These are phyloP conservation scores for Amylocarpus encephaloides DNA, from an alignment of 2,329 filamentous ascomycete species.

Conservation along the genomic window DNA sequence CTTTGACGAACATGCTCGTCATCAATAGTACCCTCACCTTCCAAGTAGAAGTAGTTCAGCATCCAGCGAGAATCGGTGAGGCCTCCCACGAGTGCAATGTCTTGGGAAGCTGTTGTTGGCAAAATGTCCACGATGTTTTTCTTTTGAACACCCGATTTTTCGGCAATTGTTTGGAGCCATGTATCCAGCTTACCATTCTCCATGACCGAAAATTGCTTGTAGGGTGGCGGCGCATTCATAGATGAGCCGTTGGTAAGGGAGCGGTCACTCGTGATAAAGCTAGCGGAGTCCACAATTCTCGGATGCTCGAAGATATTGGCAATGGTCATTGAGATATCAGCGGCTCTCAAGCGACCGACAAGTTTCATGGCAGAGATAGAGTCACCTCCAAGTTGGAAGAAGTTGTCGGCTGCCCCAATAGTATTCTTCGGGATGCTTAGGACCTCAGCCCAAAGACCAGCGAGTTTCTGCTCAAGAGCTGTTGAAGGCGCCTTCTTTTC, in stretches of 20 bases:
- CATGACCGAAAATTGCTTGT: slow-evolving; percentile 7
- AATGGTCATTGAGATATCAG: slow-evolving; percentile 11
- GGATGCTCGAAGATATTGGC: no score
- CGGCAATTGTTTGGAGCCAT: slow-evolving; percentile 7
- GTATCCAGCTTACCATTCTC: no score
- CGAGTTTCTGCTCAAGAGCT: background rate
- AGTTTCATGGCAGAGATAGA: slow-evolving; percentile 38
- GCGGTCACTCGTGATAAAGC: no score
- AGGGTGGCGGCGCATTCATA: no score
- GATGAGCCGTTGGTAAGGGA: no score
- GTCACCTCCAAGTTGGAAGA: slow-evolving; percentile 42
- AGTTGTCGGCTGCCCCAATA: slow-evolving; percentile 30
- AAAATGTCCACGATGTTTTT: slow-evolving; percentile 10
- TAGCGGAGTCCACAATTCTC: no score
- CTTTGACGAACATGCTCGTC: slow-evolving; percentile 2
- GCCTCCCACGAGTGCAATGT: slow-evolving; percentile 5
- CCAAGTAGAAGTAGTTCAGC: slow-evolving; percentile 15
- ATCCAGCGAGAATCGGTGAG: slow-evolving; percentile 15
- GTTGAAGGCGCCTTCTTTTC: slow-evolving; percentile 2
- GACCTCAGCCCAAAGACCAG: background rate
- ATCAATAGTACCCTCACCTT: slow-evolving; percentile 7
- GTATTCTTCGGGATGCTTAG: background rate
- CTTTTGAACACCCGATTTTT: slow-evolving; percentile 7
- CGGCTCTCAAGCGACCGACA: slow-evolving; percentile 28
- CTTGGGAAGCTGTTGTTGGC: slow-evolving; percentile 12